phyloP scores from a whole-genome alignment of 2,329 filamentous ascomycete genomes.

The Aspergillus arachidicola region DNA sequence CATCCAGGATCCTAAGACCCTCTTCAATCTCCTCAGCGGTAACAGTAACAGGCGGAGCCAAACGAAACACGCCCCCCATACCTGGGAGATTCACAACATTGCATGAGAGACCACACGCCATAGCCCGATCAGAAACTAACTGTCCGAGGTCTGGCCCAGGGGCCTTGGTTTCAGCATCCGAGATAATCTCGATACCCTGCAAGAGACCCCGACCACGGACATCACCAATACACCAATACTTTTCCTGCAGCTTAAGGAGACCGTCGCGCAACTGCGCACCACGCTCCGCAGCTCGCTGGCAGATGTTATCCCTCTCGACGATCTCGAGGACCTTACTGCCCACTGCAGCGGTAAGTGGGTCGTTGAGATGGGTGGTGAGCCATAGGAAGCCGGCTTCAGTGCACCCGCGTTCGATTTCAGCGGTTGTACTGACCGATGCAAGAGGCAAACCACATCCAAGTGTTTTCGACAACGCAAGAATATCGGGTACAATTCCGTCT shows the following conservation, averaged over 20 bases:
- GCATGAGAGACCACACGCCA: conserved; percentile 58
- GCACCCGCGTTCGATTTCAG: conserved; percentile 54
- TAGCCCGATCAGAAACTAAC: conserved; percentile 51
- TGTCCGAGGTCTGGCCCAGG: conserved; percentile 53
- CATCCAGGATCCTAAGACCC: conserved; percentile 59
- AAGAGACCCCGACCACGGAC: conserved; percentile 62
- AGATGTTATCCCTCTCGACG: conserved; percentile 58
- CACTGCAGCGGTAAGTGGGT: conserved; percentile 62
- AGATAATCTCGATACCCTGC: conserved; percentile 62
- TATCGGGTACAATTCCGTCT: conserved; percentile 56
- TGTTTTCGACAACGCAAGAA: conserved; percentile 64
- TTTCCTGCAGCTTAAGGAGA: conserved; percentile 49
- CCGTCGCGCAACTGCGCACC: conserved; percentile 53
- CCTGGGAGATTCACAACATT: conserved; percentile 58
- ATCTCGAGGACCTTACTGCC: conserved; percentile 65
- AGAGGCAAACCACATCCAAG: conserved; percentile 63
- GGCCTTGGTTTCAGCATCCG: conserved; percentile 51
- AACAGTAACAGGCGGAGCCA: conserved; percentile 64
- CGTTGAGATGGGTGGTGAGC: conserved; percentile 65
- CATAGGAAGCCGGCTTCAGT: conserved; percentile 57
- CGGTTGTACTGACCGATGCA: conserved; percentile 59
- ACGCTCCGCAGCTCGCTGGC: conserved; percentile 47
- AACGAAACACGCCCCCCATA: conserved; percentile 61
- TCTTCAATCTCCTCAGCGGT: conserved; percentile 53
- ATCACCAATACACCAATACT: conserved; percentile 65